Percentiles rank a stretch among this genome's conserved stretches.
phyloP scores from a whole-genome alignment of 2,329 filamentous ascomycete genomes.

The Aspergillus jensenii region DNA sequence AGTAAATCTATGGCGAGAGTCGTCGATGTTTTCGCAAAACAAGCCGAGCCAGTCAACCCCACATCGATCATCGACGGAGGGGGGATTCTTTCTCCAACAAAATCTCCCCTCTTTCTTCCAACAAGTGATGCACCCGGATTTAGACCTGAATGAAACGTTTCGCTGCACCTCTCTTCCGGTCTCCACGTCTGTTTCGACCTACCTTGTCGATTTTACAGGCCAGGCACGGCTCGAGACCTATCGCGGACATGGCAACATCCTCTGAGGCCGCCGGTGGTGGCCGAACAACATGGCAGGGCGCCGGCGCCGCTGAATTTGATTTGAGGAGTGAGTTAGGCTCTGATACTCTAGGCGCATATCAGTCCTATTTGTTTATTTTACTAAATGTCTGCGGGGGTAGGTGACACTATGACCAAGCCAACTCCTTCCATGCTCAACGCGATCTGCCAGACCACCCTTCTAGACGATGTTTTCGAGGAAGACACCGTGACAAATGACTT shows the following conservation, averaged over 20 bases:
- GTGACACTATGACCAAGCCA: constrained; percentile 72
- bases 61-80: background rate
- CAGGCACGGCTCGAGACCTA: constrained; percentile 14
- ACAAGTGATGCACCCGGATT: background rate
- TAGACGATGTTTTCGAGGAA: constrained; percentile 82
- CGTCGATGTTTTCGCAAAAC: background rate
- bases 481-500: constrained; percentile 76
- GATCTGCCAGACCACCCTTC: constrained; percentile 70
- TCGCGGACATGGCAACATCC: constrained; percentile 22
- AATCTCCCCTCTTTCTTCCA: background rate
- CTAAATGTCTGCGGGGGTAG: constrained; percentile 33
- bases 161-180: constrained; percentile 11
- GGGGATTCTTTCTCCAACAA: background rate
- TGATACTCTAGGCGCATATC: background rate
- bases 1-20: background rate
- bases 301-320: constrained; percentile 57
- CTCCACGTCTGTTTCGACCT: constrained; percentile 6
- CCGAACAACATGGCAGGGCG: constrained; percentile 38
- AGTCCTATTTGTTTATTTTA: background rate
- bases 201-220: constrained; percentile 8
- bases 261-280: constrained; percentile 19
- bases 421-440: constrained; percentile 79
- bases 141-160: constrained; percentile 13
- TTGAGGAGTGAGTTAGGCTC: constrained; percentile 47
- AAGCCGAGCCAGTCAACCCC: background rate